Conservation (phyloP, 164 flowering plant species). For the Magnolia officinalis region DNA sequence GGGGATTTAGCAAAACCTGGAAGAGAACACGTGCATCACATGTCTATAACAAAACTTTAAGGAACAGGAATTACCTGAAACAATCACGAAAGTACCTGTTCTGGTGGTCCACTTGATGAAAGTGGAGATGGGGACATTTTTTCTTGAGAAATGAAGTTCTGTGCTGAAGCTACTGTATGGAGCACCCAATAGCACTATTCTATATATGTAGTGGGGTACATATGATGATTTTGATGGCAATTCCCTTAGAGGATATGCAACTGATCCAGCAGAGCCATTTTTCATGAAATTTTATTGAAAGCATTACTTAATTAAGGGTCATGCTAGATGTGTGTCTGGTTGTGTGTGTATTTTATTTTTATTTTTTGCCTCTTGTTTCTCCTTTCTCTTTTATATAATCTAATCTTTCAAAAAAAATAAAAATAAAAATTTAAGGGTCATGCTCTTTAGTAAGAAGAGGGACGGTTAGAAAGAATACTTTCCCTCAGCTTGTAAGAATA, state of each 20-base stretch:
- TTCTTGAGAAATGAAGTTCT: background rate
- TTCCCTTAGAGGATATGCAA: background rate
- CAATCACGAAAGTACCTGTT: background rate
- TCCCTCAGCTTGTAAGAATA: too few species aligned
- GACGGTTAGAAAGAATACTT: too few species aligned
- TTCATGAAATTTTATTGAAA: background rate
- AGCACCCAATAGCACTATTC: background rate
- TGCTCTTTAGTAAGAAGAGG: background rate
- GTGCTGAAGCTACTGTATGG: background rate
- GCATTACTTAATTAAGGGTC: background rate
- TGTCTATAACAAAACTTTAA: background rate
- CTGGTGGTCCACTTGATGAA: background rate
- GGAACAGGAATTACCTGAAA: background rate
- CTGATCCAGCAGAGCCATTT: background rate
- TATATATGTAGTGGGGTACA: background rate
- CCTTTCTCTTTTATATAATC: background rate
- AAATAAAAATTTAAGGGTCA: background rate
- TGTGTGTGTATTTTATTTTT: too few species aligned
- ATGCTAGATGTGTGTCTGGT: background rate
- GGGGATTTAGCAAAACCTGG: slow-evolving; percentile 30
- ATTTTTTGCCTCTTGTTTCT: background rate
- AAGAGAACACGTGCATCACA: background rate
- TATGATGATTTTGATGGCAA: background rate
- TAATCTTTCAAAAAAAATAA: too few species aligned
- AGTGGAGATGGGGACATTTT: background rate